Conservation (phyloP, 2,329 filamentous ascomycete genomes). For the Claviceps sp. region DNA sequence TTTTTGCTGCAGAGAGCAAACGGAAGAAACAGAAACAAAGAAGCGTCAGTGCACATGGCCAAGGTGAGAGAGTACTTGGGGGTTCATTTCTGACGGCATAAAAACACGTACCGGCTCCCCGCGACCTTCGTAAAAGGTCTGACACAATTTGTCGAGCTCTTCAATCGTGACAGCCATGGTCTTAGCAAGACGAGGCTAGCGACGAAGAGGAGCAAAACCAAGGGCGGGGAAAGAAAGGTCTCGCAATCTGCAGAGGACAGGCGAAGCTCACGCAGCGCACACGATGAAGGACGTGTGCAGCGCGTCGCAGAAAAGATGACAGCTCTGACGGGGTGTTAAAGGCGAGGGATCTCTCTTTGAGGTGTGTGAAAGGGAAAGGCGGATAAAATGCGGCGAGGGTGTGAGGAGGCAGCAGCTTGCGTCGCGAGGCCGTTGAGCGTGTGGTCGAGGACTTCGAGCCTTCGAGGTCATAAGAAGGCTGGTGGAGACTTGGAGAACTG, state of each 20-base stretch:
- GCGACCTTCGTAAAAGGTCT: constrained; percentile 92
- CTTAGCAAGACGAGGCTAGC: constrained; percentile 16
- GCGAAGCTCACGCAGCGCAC: constrained; percentile 14
- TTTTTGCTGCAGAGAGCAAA: constrained; percentile 59
- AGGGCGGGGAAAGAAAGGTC: constrained; percentile 15
- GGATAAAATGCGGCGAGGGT: constrained; percentile 5
- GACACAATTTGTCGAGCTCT: constrained; percentile 94
- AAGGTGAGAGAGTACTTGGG: neutral
- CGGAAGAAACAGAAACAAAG: constrained; percentile 21
- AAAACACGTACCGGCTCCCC: constrained; percentile 66
- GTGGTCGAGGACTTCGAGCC: neutral
- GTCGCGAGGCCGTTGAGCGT: neutral
- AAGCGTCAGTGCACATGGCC: constrained; percentile 21
- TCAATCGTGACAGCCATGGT: constrained; percentile 62
- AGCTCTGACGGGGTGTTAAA: neutral
- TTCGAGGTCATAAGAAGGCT: neutral
- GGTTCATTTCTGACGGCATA: neutral
- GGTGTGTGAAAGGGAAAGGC: neutral
- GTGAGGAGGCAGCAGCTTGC: constrained; percentile 2
- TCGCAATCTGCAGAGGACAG: constrained; percentile 8
- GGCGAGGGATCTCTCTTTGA: neutral
- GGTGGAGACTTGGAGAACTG: neutral
- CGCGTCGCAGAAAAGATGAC: constrained; percentile 8
- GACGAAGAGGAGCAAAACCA: constrained; percentile 18
- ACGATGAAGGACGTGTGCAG: constrained; percentile 12